Conservation (phyloP, 305 asterid genomes). For the Fraxinus sp. region DNA sequence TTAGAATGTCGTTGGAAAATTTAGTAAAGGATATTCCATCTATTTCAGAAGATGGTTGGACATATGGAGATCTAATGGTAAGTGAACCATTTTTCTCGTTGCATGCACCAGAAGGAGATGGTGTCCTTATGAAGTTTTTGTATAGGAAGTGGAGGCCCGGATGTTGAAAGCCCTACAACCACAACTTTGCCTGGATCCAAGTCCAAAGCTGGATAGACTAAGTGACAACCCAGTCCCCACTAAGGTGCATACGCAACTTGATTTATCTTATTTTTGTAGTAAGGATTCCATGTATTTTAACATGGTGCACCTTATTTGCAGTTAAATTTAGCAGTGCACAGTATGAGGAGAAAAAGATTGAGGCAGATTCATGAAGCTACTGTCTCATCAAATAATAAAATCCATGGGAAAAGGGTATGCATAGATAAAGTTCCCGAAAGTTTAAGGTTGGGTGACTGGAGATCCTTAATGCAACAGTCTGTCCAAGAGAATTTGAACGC, state of each 20-base stretch:
- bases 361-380: slow-evolving; percentile 63
- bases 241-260: slow-evolving; percentile 43
- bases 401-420: slow-evolving; percentile 61
- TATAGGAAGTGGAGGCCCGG: slow-evolving; percentile 95
- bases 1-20: slow-evolving; percentile 85
- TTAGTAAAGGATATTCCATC: slow-evolving; percentile 89
- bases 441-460: slow-evolving; percentile 61
- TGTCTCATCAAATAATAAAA: slow-evolving; percentile 44
- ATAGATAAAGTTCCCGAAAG: slow-evolving; percentile 65
- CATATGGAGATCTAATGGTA: slow-evolving; percentile 98
- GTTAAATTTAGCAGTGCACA: slow-evolving; percentile 65
- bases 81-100: slow-evolving; percentile 33
- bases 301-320: slow-evolving; percentile 35
- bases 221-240: slow-evolving; percentile 41
- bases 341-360: slow-evolving; percentile 72
- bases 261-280: slow-evolving; percentile 14
- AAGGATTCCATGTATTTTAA: slow-evolving; percentile 17
- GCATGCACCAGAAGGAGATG: slow-evolving; percentile 19
- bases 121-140: slow-evolving; percentile 29
- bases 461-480: slow-evolving; percentile 52
- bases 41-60: slow-evolving; percentile 80
- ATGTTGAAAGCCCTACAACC: slow-evolving; percentile 91
- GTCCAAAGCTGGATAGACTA: slow-evolving; percentile 69
- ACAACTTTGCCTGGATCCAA: slow-evolving; percentile 75
- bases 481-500: slow-evolving; percentile 47